A percentile compares a stretch with the other conserved stretches of the same genome.
These are phyloP conservation scores for Lipomyces lipofer DNA, from an alignment of 805 yeast species.

Conservation along the genomic window DNA sequence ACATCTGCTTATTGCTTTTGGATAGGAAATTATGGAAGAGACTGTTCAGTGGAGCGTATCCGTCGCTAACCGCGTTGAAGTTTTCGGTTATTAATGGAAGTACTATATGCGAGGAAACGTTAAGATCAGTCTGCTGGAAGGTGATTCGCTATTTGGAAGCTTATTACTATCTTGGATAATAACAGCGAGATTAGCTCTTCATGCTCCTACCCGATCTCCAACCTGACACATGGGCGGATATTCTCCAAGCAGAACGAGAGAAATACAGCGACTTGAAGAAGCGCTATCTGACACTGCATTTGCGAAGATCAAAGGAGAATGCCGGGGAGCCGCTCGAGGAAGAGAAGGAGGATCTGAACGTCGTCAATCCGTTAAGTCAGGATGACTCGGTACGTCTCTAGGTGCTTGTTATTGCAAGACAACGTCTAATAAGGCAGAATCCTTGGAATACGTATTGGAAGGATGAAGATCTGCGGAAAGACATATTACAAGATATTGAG, in stretches of 20 bases:
- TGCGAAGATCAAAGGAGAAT: conserved; percentile 11
- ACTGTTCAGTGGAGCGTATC: conserved; percentile 8
- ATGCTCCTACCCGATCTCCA: conserved; percentile 28
- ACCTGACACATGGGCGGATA: conserved; percentile 27
- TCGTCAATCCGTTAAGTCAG: conserved; percentile 27
- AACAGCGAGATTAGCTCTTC: conserved; percentile 10
- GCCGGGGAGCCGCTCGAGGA: neutral
- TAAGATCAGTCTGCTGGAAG: conserved; percentile 30
- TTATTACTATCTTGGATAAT: neutral
- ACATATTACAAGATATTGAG: conserved; percentile 39
- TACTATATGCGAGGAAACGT: conserved; percentile 16
- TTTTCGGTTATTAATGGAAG: conserved; percentile 22
- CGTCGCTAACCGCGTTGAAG: conserved; percentile 24
- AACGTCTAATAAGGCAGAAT: conserved; percentile 6
- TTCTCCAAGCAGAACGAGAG: conserved; percentile 16
- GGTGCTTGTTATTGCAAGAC: neutral
- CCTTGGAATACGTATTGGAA: conserved; percentile 30
- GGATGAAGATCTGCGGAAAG: conserved; percentile 30
- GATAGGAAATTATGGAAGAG: conserved; percentile 18
- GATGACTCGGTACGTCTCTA: conserved; percentile 24
- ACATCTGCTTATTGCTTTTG: neutral
- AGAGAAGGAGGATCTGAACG: conserved; percentile 20
- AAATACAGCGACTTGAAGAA: conserved; percentile 18
- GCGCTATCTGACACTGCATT: conserved; percentile 17
- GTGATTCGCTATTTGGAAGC: conserved; percentile 2